Percentiles rank a stretch among this genome's conserved stretches.
Evolutionary conservation across 768 basidiomycete species (phyloP).

Genomic region (Daedaleopsis sinensis): DNA sequence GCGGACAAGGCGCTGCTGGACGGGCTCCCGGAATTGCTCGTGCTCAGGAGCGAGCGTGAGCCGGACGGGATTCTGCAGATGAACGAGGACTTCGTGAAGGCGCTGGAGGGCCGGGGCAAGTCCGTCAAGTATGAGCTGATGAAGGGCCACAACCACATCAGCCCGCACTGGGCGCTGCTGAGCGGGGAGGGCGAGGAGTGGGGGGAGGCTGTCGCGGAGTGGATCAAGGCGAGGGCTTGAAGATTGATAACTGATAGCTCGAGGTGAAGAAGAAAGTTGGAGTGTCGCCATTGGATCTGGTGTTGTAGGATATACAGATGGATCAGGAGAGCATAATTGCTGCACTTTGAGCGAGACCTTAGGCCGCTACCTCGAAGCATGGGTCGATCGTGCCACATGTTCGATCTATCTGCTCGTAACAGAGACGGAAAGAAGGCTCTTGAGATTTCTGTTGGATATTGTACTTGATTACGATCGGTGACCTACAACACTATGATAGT

Average conservation of each 20-base stretch:
- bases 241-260: not conserved
- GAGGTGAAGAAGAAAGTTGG: not conserved
- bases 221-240: slow-evolving; percentile 21
- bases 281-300: not conserved
- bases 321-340: no score
- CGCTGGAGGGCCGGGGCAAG: slow-evolving; percentile 40
- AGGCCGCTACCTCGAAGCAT: no score
- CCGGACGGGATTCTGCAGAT: slow-evolving; percentile 46
- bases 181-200: slow-evolving; percentile 66
- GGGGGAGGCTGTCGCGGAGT: slow-evolving; percentile 48
- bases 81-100: slow-evolving; percentile 41
- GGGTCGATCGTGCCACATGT: no score
- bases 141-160: slow-evolving; percentile 67
- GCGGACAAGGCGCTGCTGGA: slow-evolving; percentile 39
- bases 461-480: no score
- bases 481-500: no score
- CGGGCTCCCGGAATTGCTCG: slow-evolving; percentile 48
- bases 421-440: no score
- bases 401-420: no score
- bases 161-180: slow-evolving; percentile 49
- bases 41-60: slow-evolving; percentile 57
- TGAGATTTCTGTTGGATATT: no score
- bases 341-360: no score
- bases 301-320: no score
- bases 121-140: slow-evolving; percentile 39